Base-by-base conservation (phyloP, 2,329 filamentous ascomycete species). In the Plectosphaerella cucumerina region DNA sequence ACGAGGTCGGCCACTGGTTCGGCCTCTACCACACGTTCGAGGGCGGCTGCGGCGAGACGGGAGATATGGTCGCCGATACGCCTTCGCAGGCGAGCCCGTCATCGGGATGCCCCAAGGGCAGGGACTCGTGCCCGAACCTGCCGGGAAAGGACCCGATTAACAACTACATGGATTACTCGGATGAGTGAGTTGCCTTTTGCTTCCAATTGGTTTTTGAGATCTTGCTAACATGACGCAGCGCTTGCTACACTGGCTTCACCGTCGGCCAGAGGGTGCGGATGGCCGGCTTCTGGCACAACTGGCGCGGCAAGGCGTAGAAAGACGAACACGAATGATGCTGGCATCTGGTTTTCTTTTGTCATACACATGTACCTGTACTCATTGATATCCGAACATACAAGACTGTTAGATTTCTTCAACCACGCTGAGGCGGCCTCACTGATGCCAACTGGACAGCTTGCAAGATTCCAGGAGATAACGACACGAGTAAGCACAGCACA, bases 1-100 rank as follows among this genome's bases (percentile, higher is more conserved):
- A 76, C 62, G 74, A 77, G 61, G 62, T 72, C 42, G 74, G 74
- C 18, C 74, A 77, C 64, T 77, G 74, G 74, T 61, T 77, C 48
- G 73, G 74, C 50, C 66, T 78, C n/a, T 67, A 66, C 58, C 74
- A 78, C 62, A 75, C 73, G 43, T 77, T 77, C 59, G 59, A 76
- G 54, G 73, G 70, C 26, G 71, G 68, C 53, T 69, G 69, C 56
- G 56, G 22, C 12, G 60, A 63, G 4, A 55, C 52, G 45, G 72
- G 70, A 31, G 74, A 77, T 57, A 61, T 56, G 39, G 61, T 75
- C 15, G 55, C 59, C 47, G 73, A 76, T 52, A 75, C 72, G 12
- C 70, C 72, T 22, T 63, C 68, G 17, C 62, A 71, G 59, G 56
- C 58, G 60, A 65, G 57, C 26, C 50, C 62, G 31, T 59, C 63